phyloP scores from a whole-genome alignment of 768 basidiomycete genomes.

The Ephemerocybe angulata region DNA sequence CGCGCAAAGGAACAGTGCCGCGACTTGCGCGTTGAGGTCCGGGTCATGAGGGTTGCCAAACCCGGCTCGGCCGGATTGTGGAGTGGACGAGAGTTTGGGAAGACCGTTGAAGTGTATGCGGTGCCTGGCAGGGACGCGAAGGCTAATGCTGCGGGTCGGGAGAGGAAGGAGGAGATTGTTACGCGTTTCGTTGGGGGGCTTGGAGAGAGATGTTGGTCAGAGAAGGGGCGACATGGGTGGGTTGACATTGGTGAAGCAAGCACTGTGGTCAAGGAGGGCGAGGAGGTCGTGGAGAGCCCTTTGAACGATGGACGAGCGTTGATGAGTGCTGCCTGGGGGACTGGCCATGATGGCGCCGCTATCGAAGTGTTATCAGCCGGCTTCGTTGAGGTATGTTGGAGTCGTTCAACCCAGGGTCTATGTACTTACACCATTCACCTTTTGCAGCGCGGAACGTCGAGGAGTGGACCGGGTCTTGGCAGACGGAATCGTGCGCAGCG shows the following conservation, averaged over 20 bases:
- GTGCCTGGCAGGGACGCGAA: conserved; percentile 12
- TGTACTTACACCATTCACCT: neutral
- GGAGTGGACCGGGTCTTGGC: conserved; percentile 47
- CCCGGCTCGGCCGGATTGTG: neutral
- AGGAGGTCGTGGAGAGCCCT: conserved; percentile 26
- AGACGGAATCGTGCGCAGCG: conserved; percentile 63
- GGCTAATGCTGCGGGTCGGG: conserved; percentile 13
- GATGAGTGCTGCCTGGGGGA: conserved; percentile 74
- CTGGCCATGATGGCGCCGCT: conserved; percentile 72
- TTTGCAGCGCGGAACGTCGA: conserved; percentile 48
- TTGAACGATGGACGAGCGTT: conserved; percentile 60
- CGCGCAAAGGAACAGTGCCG: conserved; percentile 36
- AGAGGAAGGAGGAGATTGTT: conserved; percentile 40
- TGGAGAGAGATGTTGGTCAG: conserved; percentile 36
- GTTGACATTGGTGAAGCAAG: conserved; percentile 17
- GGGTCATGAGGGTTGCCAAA: conserved; percentile 35
- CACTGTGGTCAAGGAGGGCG: conserved; percentile 23
- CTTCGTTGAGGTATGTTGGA: conserved; percentile 54
- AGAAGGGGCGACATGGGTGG: conserved; percentile 21
- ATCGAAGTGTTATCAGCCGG: conserved; percentile 65
- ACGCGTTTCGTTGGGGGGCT: conserved; percentile 46
- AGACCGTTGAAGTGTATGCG: conserved; percentile 6
- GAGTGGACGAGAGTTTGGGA: conserved; percentile 1
- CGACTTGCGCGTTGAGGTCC: conserved; percentile 38
- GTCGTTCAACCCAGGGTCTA: conserved; percentile 8